Evolutionary conservation across 179 eudicot genomes (phyloP).

Genomic region (Heliamphora pulchella): DNA sequence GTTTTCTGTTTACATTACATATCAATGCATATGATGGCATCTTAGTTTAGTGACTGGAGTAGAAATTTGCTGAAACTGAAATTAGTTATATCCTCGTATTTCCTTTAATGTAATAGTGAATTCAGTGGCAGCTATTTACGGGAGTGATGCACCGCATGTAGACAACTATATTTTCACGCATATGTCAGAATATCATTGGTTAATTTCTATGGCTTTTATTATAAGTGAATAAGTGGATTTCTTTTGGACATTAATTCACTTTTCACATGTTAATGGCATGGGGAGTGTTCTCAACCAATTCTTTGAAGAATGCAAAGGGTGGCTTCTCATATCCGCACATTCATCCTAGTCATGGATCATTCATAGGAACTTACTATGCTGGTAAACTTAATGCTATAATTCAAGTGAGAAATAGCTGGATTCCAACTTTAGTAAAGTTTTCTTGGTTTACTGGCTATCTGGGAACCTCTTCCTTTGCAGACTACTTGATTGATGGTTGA

Average conservation of each 20-base stretch:
- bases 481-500: too few relatives aligned
- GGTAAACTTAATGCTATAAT: background rate
- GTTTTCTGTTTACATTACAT: background rate
- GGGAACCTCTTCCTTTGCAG: too few relatives aligned
- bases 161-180: background rate
- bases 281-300: background rate
- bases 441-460: background rate
- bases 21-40: background rate
- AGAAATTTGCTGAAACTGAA: constrained; percentile 1
- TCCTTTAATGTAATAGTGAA: background rate
- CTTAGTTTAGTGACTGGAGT: background rate
- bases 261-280: background rate
- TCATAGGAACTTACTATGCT: background rate
- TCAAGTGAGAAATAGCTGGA: background rate
- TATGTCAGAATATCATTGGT: background rate
- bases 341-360: background rate
- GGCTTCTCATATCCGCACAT: background rate
- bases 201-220: background rate
- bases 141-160: background rate
- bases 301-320: background rate
- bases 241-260: background rate
- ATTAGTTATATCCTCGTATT: background rate
- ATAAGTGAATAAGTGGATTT: background rate
- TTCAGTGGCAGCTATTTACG: background rate
- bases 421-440: background rate